Percentiles rank a stretch among this genome's conserved stretches.
These are phyloP conservation scores for Blastomyces silverae DNA, from an alignment of 2,329 filamentous ascomycete genomes.

Conservation along the genomic window DNA sequence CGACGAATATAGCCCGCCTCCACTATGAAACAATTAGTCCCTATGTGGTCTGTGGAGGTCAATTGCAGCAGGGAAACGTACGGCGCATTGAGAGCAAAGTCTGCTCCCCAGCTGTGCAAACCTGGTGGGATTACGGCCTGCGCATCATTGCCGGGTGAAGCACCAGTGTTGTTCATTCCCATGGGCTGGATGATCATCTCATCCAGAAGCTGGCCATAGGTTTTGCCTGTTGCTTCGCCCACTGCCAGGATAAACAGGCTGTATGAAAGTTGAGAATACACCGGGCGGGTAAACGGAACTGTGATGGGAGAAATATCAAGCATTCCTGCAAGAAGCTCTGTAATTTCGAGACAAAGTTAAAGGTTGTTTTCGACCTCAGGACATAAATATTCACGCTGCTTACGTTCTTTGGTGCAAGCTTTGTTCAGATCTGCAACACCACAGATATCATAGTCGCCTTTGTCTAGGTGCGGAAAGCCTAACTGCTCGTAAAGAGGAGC, in stretches of 20 bases:
- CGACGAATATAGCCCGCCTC: conserved; percentile 34
- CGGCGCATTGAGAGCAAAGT: conserved; percentile 33
- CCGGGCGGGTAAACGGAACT: conserved; percentile 31
- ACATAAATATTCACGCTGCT: background rate
- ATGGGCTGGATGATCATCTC: conserved; percentile 26
- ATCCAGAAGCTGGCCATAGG: conserved; percentile 24
- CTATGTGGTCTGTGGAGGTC: background rate
- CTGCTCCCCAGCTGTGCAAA: conserved; percentile 31
- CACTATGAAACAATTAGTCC: conserved; percentile 23
- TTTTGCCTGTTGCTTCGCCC: conserved; percentile 25
- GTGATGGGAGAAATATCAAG: conserved; percentile 28
- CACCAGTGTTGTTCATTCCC: conserved; percentile 25
- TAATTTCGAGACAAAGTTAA: background rate
- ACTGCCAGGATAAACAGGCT: conserved; percentile 35
- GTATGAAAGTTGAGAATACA: conserved; percentile 42
- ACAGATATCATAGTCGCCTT: conserved; percentile 34
- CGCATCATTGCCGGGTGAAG: conserved; percentile 28
- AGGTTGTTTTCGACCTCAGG: background rate
- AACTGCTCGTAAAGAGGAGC: conserved; percentile 32
- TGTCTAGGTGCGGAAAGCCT: conserved; percentile 36
- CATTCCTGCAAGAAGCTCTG: conserved; percentile 34
- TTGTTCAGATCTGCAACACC: conserved; percentile 35
- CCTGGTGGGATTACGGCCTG: conserved; percentile 33
- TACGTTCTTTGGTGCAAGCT: conserved; percentile 33
- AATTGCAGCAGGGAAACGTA: conserved; percentile 21